Conservation (phyloP, 108 stramenopile genomes). For the Stephanodiscus triporus region DNA sequence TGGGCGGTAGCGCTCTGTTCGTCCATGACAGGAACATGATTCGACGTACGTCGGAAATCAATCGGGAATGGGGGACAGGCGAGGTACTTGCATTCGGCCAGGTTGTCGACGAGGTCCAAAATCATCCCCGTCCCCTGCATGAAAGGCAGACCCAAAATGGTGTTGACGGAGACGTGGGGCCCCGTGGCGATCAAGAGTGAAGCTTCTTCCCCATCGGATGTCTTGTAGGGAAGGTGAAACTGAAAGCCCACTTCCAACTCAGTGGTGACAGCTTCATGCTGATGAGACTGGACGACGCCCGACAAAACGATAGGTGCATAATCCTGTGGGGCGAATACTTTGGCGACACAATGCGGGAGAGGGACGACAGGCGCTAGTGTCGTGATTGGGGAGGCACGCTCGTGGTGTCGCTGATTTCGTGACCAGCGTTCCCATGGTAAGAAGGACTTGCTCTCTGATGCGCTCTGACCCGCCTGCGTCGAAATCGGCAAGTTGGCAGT, state of each 20-base stretch:
- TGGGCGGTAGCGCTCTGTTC: not conserved
- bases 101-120: not conserved
- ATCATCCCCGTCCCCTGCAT: not conserved
- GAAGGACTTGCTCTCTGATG: not conserved
- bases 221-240: constrained; percentile 5
- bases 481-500: too few species aligned
- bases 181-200: not conserved
- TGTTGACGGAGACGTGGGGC: constrained; percentile 15
- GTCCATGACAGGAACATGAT: not conserved
- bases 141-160: constrained; percentile 14
- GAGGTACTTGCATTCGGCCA: too few species aligned
- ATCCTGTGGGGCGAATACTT: not conserved
- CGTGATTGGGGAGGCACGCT: not conserved
- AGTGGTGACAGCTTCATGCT: constrained; percentile 1
- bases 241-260: not conserved
- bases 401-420: not conserved
- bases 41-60: not conserved
- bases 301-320: not conserved
- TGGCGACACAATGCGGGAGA: not conserved
- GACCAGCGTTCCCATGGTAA: not conserved
- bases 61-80: not conserved
- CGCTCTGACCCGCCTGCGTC: not conserved
- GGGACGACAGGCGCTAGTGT: not conserved
- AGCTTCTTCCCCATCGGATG: not conserved
- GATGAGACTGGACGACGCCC: not conserved